These are phyloP conservation scores for Rutstroemia sp. DNA, from an alignment of 2,329 filamentous ascomycete species.

Conservation along the genomic window DNA sequence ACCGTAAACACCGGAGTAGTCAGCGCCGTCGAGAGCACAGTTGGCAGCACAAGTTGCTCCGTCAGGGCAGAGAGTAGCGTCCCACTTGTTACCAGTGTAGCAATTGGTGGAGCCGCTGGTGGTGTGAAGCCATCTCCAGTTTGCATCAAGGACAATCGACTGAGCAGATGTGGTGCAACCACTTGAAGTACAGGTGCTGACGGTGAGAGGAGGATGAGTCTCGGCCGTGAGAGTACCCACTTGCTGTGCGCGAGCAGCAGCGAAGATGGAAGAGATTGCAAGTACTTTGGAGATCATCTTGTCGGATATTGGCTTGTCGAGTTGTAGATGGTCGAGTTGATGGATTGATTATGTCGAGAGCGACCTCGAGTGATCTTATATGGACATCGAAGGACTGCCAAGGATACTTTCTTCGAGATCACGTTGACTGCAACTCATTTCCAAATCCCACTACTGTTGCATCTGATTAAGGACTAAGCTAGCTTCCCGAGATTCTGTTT, in stretches of 20 bases:
- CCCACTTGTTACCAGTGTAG: constrained; percentile 38
- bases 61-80: constrained; percentile 36
- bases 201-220: constrained; percentile 44
- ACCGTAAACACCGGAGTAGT: constrained; percentile 46
- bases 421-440: neutral
- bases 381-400: constrained; percentile 2
- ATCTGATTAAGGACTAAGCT: neutral
- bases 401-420: neutral
- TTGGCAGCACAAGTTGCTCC: constrained; percentile 39
- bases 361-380: constrained; percentile 19
- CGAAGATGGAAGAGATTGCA: constrained; percentile 37
- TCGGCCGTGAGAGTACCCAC: constrained; percentile 40
- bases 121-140: constrained; percentile 53
- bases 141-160: constrained; percentile 46
- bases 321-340: neutral
- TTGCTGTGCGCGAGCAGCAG: constrained; percentile 40
- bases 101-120: constrained; percentile 35
- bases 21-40: constrained; percentile 48
- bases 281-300: constrained; percentile 30
- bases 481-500: neutral
- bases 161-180: constrained; percentile 42
- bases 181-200: constrained; percentile 41
- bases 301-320: constrained; percentile 5
- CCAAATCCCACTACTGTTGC: neutral
- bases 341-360: neutral